Conservation (phyloP, 2,329 filamentous ascomycete species). For the Mollisiaceae sp. region DNA sequence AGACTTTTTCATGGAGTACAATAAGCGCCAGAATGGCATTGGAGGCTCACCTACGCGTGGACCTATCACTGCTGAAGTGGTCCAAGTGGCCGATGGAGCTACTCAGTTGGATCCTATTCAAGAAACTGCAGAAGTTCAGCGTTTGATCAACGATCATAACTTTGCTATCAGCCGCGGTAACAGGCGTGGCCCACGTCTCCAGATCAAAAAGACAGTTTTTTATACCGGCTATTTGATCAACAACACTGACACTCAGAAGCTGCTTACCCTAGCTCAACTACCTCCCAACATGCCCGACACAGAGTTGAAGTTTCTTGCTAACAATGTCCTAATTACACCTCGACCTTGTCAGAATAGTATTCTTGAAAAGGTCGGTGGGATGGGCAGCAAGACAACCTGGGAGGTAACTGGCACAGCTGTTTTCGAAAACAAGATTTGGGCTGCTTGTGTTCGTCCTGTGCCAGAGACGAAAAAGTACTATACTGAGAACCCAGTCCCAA, state of each 20-base stretch:
- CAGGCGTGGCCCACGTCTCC: constrained; percentile 53
- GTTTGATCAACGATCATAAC: constrained; percentile 90
- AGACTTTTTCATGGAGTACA: constrained; percentile 82
- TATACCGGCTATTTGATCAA: constrained; percentile 91
- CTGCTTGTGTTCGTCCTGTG: constrained; percentile 77
- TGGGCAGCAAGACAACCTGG: constrained; percentile 84
- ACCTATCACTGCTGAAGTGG: constrained; percentile 77
- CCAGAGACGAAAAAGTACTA: constrained; percentile 70
- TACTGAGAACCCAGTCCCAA: constrained; percentile 78
- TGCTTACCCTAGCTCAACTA: constrained; percentile 72
- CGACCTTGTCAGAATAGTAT: constrained; percentile 74
- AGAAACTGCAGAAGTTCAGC: constrained; percentile 84
- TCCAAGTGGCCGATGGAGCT: constrained; percentile 81
- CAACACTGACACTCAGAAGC: constrained; percentile 70
- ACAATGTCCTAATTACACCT: constrained; percentile 88
- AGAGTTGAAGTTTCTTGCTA: constrained; percentile 82
- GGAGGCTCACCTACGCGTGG: constrained; percentile 61
- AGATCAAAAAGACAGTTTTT: constrained; percentile 85
- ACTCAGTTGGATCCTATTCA: constrained; percentile 76
- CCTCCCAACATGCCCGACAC: constrained; percentile 65
- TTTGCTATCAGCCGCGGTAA: constrained; percentile 51
- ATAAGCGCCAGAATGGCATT: constrained; percentile 57
- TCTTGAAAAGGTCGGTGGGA: constrained; percentile 82
- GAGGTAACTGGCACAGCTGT: constrained; percentile 77
- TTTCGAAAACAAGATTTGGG: constrained; percentile 85